Evolutionary conservation across 1,284 basidiomycete genomes (phyloP).

Genomic region (Tilletia caries): DNA sequence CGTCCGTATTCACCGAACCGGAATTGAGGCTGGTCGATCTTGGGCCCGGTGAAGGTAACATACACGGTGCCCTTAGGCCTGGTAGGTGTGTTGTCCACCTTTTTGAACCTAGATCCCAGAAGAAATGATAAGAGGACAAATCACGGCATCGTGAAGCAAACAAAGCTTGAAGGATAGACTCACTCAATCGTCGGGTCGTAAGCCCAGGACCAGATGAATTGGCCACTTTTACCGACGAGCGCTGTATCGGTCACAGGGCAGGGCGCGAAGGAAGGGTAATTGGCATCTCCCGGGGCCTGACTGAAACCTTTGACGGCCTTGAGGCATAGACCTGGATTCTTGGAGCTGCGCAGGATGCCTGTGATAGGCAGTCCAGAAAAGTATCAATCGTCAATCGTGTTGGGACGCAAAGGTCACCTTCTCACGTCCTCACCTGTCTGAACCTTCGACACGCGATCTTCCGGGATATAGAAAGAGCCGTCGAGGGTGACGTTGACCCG

Average conservation of each 20-base stretch:
- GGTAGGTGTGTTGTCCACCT: not conserved
- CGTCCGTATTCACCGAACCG: not conserved
- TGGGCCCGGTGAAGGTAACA: not conserved
- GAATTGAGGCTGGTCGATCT: not conserved
- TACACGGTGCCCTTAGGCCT: not conserved
- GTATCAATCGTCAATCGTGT: not conserved
- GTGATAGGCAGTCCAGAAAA: not conserved
- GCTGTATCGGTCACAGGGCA: not conserved
- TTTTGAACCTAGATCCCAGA: not conserved
- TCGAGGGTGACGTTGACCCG: not conserved
- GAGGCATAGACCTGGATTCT: not conserved
- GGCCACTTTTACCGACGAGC: not conserved
- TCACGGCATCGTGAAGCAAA: too few species aligned
- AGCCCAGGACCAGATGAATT: constrained; percentile 4
- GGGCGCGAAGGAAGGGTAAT: not conserved
- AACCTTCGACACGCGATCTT: not conserved
- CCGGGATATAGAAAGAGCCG: not conserved
- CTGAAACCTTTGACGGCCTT: not conserved
- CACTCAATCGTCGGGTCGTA: not conserved
- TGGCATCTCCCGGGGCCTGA: not conserved
- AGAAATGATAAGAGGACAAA: too few species aligned
- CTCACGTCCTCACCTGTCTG: not conserved
- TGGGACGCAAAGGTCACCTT: not conserved
- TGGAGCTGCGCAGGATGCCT: not conserved
- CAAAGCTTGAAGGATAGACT: too few species aligned